These are phyloP conservation scores for Ambrosia artemisiifolia DNA, from an alignment of 129 eudicot species.

Conservation along the genomic window DNA sequence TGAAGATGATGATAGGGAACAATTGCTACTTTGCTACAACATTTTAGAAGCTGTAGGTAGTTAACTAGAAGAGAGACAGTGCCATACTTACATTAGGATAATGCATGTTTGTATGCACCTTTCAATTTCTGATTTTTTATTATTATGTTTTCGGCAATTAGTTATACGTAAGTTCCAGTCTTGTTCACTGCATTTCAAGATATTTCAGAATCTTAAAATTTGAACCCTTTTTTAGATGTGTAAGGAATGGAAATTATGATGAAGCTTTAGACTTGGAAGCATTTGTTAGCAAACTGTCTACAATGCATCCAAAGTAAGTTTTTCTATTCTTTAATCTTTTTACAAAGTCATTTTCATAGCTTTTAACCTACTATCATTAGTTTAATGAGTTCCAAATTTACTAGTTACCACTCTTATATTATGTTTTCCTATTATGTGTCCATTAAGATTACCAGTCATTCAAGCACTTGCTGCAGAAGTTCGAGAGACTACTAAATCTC, in stretches of 20 bases:
- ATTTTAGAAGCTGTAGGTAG: neutral
- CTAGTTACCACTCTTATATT: neutral
- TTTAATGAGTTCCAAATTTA: slow-evolving; percentile 13
- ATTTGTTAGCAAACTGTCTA: slow-evolving; percentile 36
- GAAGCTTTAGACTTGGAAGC: slow-evolving; percentile 44
- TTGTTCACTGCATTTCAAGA: neutral
- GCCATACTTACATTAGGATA: neutral
- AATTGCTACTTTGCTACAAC: neutral
- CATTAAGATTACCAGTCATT: slow-evolving; percentile 70
- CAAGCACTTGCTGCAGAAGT: slow-evolving; percentile 90
- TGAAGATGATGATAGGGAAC: neutral
- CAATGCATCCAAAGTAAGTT: slow-evolving; percentile 89
- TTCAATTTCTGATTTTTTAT: neutral
- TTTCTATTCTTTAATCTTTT: slow-evolving; percentile 4
- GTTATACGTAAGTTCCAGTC: neutral
- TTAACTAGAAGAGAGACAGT: neutral
- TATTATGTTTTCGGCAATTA: neutral
- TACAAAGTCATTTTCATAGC: neutral
- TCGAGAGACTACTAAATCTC: slow-evolving; percentile 79
- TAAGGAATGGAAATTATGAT: neutral
- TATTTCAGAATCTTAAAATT: neutral
- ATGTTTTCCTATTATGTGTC: neutral
- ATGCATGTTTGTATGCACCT: neutral
- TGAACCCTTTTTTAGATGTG: neutral
- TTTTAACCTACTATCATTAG: slow-evolving; percentile 6